Base-by-base conservation (phyloP, 495 filamentous ascomycete genomes). In the Hyaloscypha variabilis region DNA sequence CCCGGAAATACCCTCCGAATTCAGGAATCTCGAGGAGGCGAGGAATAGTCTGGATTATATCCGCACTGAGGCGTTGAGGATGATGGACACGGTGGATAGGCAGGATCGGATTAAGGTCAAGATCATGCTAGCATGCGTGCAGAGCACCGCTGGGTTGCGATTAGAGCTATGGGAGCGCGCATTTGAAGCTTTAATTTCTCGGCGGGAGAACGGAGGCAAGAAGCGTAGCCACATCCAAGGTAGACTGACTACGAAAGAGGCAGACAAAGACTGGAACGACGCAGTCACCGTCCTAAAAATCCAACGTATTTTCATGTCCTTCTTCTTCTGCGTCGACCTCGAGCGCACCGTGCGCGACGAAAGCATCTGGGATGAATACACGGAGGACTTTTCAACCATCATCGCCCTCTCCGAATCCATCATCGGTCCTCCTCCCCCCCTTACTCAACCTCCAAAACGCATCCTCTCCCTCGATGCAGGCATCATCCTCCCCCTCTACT, bases 401-500 rank as follows among this genome's bases (percentile, higher is more conserved):
- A 14, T 68, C 19, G 17, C 13, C 2, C 51, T 49, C 39, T 30
- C 24, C 3, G 42, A 59, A 25, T 42, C 26, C 13, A 39, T 65
- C 19, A 23, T 58, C 21, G 25, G 25, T 5, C 51, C 29, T n/a
- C n/a, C n/a, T n/a, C n/a, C n/a, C n/a, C n/a, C n/a, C n/a, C n/a
- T n/a, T n/a, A n/a, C n/a, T n/a, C n/a, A n/a, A n/a, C n/a, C n/a
- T n/a, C n/a, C n/a, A n/a, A 58, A 34, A 21, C 5, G 14, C 5
- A 0, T 26, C 8, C 63, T 70, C 24, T 54, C 23, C 36, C 30
- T 64, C 10, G 68, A 67, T 10, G 57, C 26, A 14, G 68, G 55
- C 1, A 55, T 67, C 26, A 36, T 70, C 30, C 25, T 61, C 14
- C 63, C 68, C 2, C 39, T 67, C 0, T 63, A 60, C 31, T 52